Evolutionary conservation across 305 asterid genomes (phyloP).

Genomic region (Ajuga reptans): DNA sequence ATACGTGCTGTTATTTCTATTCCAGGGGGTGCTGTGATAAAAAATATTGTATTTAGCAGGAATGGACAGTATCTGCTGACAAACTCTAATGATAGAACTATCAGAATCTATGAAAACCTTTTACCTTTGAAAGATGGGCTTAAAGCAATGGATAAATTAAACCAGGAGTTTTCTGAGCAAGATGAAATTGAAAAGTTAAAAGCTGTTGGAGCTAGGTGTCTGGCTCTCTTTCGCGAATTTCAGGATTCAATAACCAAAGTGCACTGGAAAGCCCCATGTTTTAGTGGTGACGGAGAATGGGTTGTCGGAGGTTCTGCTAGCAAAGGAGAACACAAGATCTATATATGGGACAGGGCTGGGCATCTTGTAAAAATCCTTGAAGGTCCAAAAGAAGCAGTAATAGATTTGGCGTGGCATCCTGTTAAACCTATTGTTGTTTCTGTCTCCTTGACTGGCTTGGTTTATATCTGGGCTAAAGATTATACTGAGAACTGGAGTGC

Average conservation of each 20-base stretch:
- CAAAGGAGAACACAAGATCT: constrained; percentile 95
- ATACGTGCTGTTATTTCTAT: constrained; percentile 50
- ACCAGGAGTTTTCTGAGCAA: constrained; percentile 30
- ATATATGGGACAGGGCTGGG: constrained; percentile 87
- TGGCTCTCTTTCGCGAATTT: constrained; percentile 62
- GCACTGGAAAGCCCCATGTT: constrained; percentile 93
- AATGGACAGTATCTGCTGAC: constrained; percentile 74
- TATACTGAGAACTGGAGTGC: constrained; percentile 96
- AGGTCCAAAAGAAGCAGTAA: constrained; percentile 84
- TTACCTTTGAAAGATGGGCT: constrained; percentile 58
- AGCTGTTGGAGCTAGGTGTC: constrained; percentile 58
- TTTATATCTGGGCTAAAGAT: constrained; percentile 91
- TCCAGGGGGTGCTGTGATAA: constrained; percentile 68
- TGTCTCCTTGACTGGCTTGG: constrained; percentile 76
- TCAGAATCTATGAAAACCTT: constrained; percentile 73
- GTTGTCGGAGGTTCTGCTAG: constrained; percentile 87
- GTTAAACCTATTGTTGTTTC: constrained; percentile 75
- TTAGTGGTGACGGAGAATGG: constrained; percentile 96
- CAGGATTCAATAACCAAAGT: constrained; percentile 84
- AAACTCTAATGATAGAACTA: constrained; percentile 72
- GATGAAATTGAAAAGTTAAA: constrained; percentile 56
- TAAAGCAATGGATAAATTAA: constrained; percentile 37
- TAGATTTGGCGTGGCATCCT: constrained; percentile 94
- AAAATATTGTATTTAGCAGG: constrained; percentile 79
- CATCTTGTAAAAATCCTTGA: constrained; percentile 89